These are phyloP conservation scores for Apiospora pterosperma DNA, from an alignment of 2,329 filamentous ascomycete species.

Conservation along the genomic window DNA sequence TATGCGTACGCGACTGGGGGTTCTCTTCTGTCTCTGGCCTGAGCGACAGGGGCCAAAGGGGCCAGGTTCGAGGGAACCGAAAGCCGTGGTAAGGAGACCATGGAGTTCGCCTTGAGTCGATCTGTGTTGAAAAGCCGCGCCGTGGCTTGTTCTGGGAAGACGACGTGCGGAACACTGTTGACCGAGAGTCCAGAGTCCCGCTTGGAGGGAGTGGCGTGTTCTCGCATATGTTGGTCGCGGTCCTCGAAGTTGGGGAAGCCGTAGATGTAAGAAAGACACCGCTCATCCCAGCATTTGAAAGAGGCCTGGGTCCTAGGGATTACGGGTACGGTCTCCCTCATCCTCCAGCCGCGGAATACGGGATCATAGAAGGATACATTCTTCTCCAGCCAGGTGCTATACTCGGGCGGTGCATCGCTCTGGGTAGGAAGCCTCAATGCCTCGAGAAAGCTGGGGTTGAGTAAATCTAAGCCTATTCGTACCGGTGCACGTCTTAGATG, in stretches of 20 bases:
- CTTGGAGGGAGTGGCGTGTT: constrained; percentile 40
- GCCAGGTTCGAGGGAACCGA: constrained; percentile 31
- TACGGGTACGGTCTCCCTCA: constrained; percentile 34
- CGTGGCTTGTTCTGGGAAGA: constrained; percentile 30
- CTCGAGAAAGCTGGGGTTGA: constrained; percentile 36
- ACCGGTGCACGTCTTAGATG: constrained; percentile 5
- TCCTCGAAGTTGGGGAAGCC: constrained; percentile 50
- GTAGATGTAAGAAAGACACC: constrained; percentile 56
- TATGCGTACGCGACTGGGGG: constrained; percentile 38
- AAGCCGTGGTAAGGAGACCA: constrained; percentile 38
- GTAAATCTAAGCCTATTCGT: constrained; percentile 38
- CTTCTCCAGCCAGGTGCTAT: constrained; percentile 49
- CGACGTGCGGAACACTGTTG: constrained; percentile 31
- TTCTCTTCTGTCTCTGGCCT: constrained; percentile 37
- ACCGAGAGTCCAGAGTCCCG: constrained; percentile 44
- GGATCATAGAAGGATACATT: constrained; percentile 49
- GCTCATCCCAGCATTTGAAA: constrained; percentile 50
- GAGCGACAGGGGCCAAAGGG: constrained; percentile 29
- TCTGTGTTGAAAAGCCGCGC: constrained; percentile 27
- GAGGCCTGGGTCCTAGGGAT: constrained; percentile 32
- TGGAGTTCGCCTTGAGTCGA: constrained; percentile 31
- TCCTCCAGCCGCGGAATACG: constrained; percentile 37
- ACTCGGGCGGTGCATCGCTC: constrained; percentile 43
- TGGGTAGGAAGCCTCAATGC: constrained; percentile 32
- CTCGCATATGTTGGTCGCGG: constrained; percentile 46